Percentiles rank a stretch among this genome's conserved stretches.
Conservation (phyloP, 768 basidiomycete genomes). For the Mrakia blollopis region DNA sequence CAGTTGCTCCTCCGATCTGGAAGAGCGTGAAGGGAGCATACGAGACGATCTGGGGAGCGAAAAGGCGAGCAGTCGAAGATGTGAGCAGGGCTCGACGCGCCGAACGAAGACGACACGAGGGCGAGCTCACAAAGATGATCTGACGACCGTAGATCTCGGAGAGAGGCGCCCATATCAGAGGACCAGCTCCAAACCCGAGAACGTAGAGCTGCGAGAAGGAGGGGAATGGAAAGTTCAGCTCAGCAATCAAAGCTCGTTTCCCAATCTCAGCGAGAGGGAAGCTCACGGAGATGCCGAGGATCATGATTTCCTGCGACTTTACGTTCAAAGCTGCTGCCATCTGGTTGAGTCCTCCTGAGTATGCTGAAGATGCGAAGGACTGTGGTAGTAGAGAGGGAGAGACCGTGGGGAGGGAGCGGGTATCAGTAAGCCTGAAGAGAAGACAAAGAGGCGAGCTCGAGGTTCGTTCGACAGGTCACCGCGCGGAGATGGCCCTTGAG, state of each 20-base stretch:
- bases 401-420: too few relatives aligned
- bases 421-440: too few relatives aligned
- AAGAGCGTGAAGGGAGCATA: slow-evolving; percentile 31
- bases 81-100: slow-evolving; percentile 3
- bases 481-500: too few relatives aligned
- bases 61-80: slow-evolving; percentile 19
- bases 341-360: slow-evolving; percentile 18
- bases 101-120: too few relatives aligned
- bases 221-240: too few relatives aligned
- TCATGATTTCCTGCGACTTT: background rate
- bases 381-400: too few relatives aligned
- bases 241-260: too few relatives aligned
- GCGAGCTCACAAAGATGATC: background rate
- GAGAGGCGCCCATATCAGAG: background rate
- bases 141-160: background rate
- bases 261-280: too few relatives aligned
- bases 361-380: slow-evolving; percentile 22
- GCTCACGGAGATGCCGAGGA: background rate
- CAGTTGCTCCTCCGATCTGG: too few relatives aligned
- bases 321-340: background rate
- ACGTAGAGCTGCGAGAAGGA: background rate
- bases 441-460: too few relatives aligned
- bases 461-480: too few relatives aligned
- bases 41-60: slow-evolving; percentile 18
- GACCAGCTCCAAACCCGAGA: slow-evolving; percentile 19